These are phyloP conservation scores for Fusarium penzigii DNA, from an alignment of 2,329 filamentous ascomycete genomes.

Conservation along the genomic window DNA sequence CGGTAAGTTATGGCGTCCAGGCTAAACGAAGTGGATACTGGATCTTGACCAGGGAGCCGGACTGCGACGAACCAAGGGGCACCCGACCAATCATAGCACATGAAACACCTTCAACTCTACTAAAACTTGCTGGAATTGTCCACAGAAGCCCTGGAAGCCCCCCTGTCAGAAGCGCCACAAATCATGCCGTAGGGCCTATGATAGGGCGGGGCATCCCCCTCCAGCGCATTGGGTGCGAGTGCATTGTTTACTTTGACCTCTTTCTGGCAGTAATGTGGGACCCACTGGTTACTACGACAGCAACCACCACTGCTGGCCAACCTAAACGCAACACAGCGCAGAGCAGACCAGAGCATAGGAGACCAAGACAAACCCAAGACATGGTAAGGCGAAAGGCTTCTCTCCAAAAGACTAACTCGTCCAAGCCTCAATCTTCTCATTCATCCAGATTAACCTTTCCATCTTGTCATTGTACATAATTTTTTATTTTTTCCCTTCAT, in stretches of 20 bases:
- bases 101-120: no score
- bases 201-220: constrained; percentile 21
- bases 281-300: constrained; percentile 27
- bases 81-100: no score
- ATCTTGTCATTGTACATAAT: background rate
- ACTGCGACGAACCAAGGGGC: no score
- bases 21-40: no score
- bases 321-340: constrained; percentile 17
- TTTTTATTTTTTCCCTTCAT: background rate
- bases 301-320: constrained; percentile 10
- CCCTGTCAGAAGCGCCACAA: constrained; percentile 22
- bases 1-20: no score
- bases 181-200: constrained; percentile 13
- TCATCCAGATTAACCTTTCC: background rate
- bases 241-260: constrained; percentile 28
- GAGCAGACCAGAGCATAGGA: constrained; percentile 1
- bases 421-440: background rate
- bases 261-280: constrained; percentile 12
- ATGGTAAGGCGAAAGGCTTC: background rate
- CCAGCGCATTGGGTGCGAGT: background rate
- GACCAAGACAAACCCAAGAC: background rate
- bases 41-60: no score
- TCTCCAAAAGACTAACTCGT: background rate
- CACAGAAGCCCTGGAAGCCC: constrained; percentile 1
- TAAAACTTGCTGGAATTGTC: background rate